Evolutionary conservation across 192 early-diverging fungal genomes (phyloP), one percentile per base, ranked within the genome.

Genomic region (Geranomyces michiganensis): DNA sequence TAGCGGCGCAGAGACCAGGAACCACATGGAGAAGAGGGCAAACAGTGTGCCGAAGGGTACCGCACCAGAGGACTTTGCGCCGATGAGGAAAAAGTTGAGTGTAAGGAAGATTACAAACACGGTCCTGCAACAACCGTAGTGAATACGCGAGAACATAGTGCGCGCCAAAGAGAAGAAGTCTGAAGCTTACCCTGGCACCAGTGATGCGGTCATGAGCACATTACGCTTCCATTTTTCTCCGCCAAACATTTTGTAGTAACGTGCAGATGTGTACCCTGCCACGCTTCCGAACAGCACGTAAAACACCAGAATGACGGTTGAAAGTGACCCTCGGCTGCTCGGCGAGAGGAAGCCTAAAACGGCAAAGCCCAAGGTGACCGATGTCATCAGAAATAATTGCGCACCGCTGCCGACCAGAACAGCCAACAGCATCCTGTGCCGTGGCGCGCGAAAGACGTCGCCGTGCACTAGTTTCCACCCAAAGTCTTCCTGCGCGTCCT

Each of bases 281-380:
- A 92, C 88, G 51, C 85, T 82, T 9, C 88, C 91, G 79, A 93
- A 98, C 45, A 90, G 62, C 76, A 98, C 89, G 79, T 93, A 97
- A 73, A 98, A 93, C 49, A 97, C 82, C 60, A 98, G 85, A 81
- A 92, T 92, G 30, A 94, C 91, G 1, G 95, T 96, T 12, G 84
- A 85, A 46, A 98, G 83, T 1, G 94, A 90, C 12, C 96, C 96
- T 60, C 96, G 94, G 80, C 90, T 71, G 15, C 81, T 83, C 8
- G 81, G 81, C 48, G 95, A 97, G 56, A 98, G 86, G 87, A 98
- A 98, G 7, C 96, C 96, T 62, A 98, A 90, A 17, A 93, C 86
- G 8, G 96, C 96, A 87, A 98, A 96, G 0, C 82, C 59, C 10
- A 88, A 66, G 19, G 86, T 88, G 30, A 86, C 79, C 32, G 53